Conservation (phyloP, 2,329 filamentous ascomycete species). For the Pseudogymnoascus sp. region DNA sequence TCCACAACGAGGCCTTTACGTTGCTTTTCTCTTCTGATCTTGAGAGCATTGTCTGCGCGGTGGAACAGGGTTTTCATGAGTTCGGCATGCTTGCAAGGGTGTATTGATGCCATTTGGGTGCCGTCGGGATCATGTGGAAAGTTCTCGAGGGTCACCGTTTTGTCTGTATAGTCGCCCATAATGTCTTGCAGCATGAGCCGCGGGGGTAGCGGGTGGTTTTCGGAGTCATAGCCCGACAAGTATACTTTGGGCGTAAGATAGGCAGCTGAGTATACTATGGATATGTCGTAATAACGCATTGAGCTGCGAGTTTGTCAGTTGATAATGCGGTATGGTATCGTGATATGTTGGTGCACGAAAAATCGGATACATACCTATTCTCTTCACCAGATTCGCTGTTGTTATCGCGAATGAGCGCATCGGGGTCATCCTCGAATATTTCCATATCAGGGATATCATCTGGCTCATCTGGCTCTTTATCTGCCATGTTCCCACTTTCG, state of each 20-base stretch:
- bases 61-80: slow-evolving; percentile 98
- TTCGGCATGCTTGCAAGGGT: slow-evolving; percentile 93
- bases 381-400: slow-evolving; percentile 41
- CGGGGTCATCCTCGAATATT: slow-evolving; percentile 68
- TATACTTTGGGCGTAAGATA: slow-evolving; percentile 95
- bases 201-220: slow-evolving; percentile 73
- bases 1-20: slow-evolving; percentile 37
- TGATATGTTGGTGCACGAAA: slow-evolving; percentile 39
- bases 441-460: slow-evolving; percentile 97
- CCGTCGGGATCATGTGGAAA: slow-evolving; percentile 67
- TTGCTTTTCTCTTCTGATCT: slow-evolving; percentile 78
- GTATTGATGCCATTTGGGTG: slow-evolving; percentile 87
- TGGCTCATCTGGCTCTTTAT: slow-evolving; percentile 62
- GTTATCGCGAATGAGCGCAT: too few species aligned
- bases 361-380: neutral
- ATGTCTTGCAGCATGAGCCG: slow-evolving; percentile 94
- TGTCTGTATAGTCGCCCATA: slow-evolving; percentile 93
- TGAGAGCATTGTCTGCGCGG: slow-evolving; percentile 86
- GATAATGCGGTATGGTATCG: neutral
- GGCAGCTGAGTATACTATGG: slow-evolving; percentile 96
- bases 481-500: slow-evolving; percentile 72
- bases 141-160: slow-evolving; percentile 96
- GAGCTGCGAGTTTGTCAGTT: slow-evolving; percentile 45
- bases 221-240: slow-evolving; percentile 78
- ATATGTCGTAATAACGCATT: slow-evolving; percentile 90